Base-by-base conservation (phyloP, 2,329 filamentous ascomycete genomes). In the Gnomoniopsis sp. region DNA sequence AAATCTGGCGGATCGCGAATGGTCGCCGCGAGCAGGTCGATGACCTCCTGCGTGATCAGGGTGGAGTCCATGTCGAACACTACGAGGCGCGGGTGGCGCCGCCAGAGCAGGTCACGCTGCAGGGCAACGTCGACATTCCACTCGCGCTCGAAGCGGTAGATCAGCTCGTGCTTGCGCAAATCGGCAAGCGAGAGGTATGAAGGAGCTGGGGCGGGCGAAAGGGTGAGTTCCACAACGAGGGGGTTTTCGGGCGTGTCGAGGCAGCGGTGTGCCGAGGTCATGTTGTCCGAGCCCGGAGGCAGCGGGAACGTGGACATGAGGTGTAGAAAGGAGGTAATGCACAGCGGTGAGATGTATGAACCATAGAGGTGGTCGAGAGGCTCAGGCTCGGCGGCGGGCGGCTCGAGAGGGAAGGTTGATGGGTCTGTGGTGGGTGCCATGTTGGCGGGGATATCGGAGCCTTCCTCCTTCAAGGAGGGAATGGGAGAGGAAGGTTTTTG, bases 31-130 rank as follows among this genome's bases (percentile, higher is more conserved):
- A 99, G 88, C 68, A 98, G 87, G 73, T 99, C 95, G 70, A 99
- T 98, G 61, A 97, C 93, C 77, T 99, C 95, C 73, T 99, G 93
- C 55, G 93, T 89, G 71, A 99, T 98, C 61, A 99, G 83, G 0
- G 95, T 99, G 73, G 89, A 95, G 77, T 99, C 95, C 95, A 99
- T 99, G 73, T 99, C 95, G 69, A 99, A 99, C 34, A 97, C 91
- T 3, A 93, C 92, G 12, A 98, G 80, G 10, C 93, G 85, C 65
- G 93, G 93, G 73, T 96, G 85, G 30, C 88, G 83, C 59, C 91
- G 81, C 79, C 88, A 91, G 34, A 93, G 79, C 33, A 79, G 83
- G 69, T 93, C 90, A 44, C 74, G 74, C 72, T 96, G 90, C 62
- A 96, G 79, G 21, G 90, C 84, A 15, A 93, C 88, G 72, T 96